Base-by-base conservation (phyloP, 2,329 filamentous ascomycete genomes). In the Claviceps lovelessii region DNA sequence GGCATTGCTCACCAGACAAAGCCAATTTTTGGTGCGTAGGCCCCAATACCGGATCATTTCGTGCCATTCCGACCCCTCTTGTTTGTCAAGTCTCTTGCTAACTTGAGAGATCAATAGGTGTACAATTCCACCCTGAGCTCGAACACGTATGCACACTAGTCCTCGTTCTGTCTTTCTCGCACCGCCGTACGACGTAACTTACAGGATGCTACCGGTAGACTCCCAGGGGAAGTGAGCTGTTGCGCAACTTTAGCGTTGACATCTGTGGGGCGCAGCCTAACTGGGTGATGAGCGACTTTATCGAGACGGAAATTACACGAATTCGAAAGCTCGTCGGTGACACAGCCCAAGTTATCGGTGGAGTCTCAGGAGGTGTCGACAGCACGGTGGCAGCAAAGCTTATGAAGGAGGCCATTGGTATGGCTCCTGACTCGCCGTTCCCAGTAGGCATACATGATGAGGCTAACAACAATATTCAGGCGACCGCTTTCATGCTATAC, bases 41-140 rank as follows among this genome's bases (percentile, higher is more conserved):
- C 13, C 23, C 35, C 15, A 2, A 11, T 17, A 6, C 15, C n/a
- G 31, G 1, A 35, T 49, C n/a, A 13, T n/a, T 19, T 49, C n/a
- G 23, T 37, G 44, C 15, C 23, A 17, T 39, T 39, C 48, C 31
- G 13, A n/a, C 11, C 28, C 10, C 15, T 29, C 37, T 44, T 4
- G 15, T 56, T 29, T 31, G 5, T 29, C 17, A 15, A 46, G 29
- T 11, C 50, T 35, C 42, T 48, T 48, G 37, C 57, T 61, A 31
- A 59, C 19, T 49, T 29, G 29, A 19, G 39, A 44, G 4, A 29
- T 39, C 51, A 19, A 57, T 51, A 69, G 72, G 86, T 54, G 80
- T 95, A 49, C 90, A 96, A 66, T 91, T 95, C 68, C 90, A 95
- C 69, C 90, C 90, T 1, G 90, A 96, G 68, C 79, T 95, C 39